Evolutionary conservation across 495 filamentous ascomycete species (phyloP), one percentile per base, ranked within the genome.

Genomic region (Talaromyces borbonicus): DNA sequence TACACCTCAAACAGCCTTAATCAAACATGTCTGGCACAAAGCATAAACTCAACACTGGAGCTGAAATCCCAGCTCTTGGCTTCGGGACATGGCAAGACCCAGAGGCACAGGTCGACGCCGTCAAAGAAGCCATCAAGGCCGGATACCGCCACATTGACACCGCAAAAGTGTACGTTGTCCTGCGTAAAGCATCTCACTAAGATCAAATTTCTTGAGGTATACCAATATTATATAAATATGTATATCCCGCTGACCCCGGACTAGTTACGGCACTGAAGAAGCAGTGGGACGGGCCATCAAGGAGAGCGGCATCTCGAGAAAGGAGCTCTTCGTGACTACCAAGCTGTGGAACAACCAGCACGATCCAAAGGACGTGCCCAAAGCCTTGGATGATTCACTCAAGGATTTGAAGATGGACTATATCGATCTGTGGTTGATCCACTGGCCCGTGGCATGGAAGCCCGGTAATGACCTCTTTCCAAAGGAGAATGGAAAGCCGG

Each of bases 301-400:
- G 27, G 67, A 74, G 22, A 68, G 72, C 37, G 65, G 67, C 20
- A 56, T 80, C n/a, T 65, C 73, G 16, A 75, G 82, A 29, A 59
- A 72, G 14, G 66, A 84, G 26, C 58, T 84, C 47, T 85, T 82
- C 65, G 63, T 85, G n/a, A 83, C 81, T 3, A 77, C 69, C 46
- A 87, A 87, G 60, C 60, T 85, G 14, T 85, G 80, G 81, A 81
- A 78, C 60, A 75, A 77, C 38, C 72, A 77, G 50, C 81, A 86
- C 50, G 74, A 78, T 42, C 74, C 78, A 1, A 71, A 78, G 22
- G 77, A 79, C 36, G 83, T 81, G 2, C 62, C 57, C 23, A 60
- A 61, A 8, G 79, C 82, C n/a, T 55, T 79, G 46, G 67, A 79
- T 39, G 68, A 77, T 47, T 78, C 82, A 4, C 63, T 86, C 11